These are phyloP conservation scores for Dorcoceras hygrometricum DNA, from an alignment of 257 asterid genomes.

Conservation along the genomic window DNA sequence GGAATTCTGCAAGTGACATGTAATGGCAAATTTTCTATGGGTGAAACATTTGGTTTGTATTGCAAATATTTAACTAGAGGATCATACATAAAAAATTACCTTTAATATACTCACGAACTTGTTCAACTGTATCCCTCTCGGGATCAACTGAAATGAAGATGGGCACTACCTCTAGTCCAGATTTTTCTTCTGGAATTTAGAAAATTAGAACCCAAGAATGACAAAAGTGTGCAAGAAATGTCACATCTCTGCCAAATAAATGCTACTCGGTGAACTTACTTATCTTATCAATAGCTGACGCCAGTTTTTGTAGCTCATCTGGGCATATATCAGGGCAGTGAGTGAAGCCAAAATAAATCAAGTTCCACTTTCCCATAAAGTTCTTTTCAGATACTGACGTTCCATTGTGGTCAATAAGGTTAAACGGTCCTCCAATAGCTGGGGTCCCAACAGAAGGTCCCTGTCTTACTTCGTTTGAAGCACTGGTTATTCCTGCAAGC, in stretches of 20 bases:
- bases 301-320: slow-evolving; percentile 84
- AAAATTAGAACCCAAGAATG: slow-evolving; percentile 14
- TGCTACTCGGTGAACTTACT: slow-evolving; percentile 46
- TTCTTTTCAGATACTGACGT: slow-evolving; percentile 71
- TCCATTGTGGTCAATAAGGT: slow-evolving; percentile 81
- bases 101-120: slow-evolving; percentile 82
- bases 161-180: slow-evolving; percentile 79
- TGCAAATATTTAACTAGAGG: slow-evolving; percentile 12
- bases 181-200: slow-evolving; percentile 54
- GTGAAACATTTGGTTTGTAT: not conserved
- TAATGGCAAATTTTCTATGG: slow-evolving; percentile 11
- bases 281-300: slow-evolving; percentile 79
- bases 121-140: slow-evolving; percentile 88
- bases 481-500: slow-evolving; percentile 56
- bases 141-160: slow-evolving; percentile 94
- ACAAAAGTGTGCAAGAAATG: not conserved
- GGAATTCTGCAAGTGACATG: slow-evolving; percentile 57
- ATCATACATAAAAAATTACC: slow-evolving; percentile 39
- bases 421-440: slow-evolving; percentile 89
- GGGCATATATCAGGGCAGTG: slow-evolving; percentile 99
- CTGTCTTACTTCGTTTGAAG: slow-evolving; percentile 59
- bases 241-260: not conserved
- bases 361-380: slow-evolving; percentile 81
- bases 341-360: slow-evolving; percentile 88
- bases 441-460: slow-evolving; percentile 92